Conservation (phyloP, 305 asterid species). For the Fraxinus nigra region DNA sequence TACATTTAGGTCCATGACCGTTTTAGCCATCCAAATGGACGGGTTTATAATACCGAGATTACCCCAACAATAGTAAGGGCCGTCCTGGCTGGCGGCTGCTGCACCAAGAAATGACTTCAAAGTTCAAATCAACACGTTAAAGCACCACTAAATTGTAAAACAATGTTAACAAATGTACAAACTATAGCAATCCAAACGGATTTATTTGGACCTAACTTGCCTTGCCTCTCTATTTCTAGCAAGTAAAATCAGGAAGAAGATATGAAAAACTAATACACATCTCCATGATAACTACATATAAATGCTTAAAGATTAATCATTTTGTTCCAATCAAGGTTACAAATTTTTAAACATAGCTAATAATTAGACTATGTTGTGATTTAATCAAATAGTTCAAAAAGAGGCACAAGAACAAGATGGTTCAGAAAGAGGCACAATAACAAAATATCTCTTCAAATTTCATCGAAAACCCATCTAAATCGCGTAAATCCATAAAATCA, state of each 20-base stretch:
- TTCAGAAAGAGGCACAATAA: slow-evolving; percentile 42
- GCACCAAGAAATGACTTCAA: too few relatives aligned
- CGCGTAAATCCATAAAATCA: slow-evolving; percentile 36
- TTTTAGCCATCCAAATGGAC: too few relatives aligned
- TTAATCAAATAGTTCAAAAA: slow-evolving; percentile 29
- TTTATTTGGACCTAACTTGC: not conserved
- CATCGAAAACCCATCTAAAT: slow-evolving; percentile 21
- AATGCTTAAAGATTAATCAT: slow-evolving; percentile 10
- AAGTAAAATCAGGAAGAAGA: slow-evolving; percentile 23
- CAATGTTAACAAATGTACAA: slow-evolving; percentile 12
- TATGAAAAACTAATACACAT: not conserved
- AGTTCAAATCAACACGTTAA: not conserved
- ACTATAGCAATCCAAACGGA: not conserved
- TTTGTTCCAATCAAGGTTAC: not conserved
- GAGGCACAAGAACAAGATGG: slow-evolving; percentile 61
- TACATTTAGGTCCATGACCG: too few relatives aligned
- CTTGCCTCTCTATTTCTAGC: not conserved
- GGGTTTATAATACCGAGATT: too few relatives aligned
- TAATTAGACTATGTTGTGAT: not conserved
- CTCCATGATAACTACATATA: not conserved
- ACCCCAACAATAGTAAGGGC: too few relatives aligned
- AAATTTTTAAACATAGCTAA: not conserved
- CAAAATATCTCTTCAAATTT: slow-evolving; percentile 46
- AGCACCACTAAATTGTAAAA: slow-evolving; percentile 15
- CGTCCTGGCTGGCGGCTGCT: too few relatives aligned